Evolutionary conservation across 192 early-diverging fungal genomes (phyloP).

Genomic region (Entomortierella beljakovae): DNA sequence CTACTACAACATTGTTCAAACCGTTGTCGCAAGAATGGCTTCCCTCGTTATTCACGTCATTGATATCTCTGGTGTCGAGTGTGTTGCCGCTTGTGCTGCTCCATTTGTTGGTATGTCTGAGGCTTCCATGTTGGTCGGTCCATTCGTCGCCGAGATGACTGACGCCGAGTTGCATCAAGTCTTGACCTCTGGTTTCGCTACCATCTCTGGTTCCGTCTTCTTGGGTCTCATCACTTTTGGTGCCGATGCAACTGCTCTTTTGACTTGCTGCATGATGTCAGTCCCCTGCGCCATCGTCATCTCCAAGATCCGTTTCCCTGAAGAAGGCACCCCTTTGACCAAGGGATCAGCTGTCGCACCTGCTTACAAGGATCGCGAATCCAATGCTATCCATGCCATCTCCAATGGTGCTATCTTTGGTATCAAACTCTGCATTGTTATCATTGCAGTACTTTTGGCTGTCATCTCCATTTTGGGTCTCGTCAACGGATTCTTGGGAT

Average conservation of each 20-base stretch:
- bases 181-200: slow-evolving; percentile 93
- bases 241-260: slow-evolving; percentile 71
- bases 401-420: slow-evolving; percentile 88
- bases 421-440: slow-evolving; percentile 80
- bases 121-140: slow-evolving; percentile 81
- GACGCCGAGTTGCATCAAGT: slow-evolving; percentile 86
- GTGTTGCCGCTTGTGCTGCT: slow-evolving; percentile 86
- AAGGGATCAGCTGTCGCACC: slow-evolving; percentile 74
- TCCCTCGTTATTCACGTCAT: slow-evolving; percentile 73
- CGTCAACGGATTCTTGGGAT: slow-evolving; percentile 78
- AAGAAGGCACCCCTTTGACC: slow-evolving; percentile 83
- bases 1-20: slow-evolving; percentile 89
- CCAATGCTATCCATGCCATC: slow-evolving; percentile 84
- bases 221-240: slow-evolving; percentile 80
- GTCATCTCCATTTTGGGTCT: slow-evolving; percentile 79
- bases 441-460: slow-evolving; percentile 79
- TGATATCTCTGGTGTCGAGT: slow-evolving; percentile 85
- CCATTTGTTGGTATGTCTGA: slow-evolving; percentile 90
- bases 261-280: slow-evolving; percentile 93
- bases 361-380: slow-evolving; percentile 67
- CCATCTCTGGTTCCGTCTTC: slow-evolving; percentile 87
- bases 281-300: slow-evolving; percentile 86
- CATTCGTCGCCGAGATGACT: slow-evolving; percentile 88
- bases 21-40: slow-evolving; percentile 78
- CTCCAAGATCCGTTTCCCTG: slow-evolving; percentile 88